These are phyloP conservation scores for Plantago major DNA, from an alignment of 257 asterid species.

Conservation along the genomic window DNA sequence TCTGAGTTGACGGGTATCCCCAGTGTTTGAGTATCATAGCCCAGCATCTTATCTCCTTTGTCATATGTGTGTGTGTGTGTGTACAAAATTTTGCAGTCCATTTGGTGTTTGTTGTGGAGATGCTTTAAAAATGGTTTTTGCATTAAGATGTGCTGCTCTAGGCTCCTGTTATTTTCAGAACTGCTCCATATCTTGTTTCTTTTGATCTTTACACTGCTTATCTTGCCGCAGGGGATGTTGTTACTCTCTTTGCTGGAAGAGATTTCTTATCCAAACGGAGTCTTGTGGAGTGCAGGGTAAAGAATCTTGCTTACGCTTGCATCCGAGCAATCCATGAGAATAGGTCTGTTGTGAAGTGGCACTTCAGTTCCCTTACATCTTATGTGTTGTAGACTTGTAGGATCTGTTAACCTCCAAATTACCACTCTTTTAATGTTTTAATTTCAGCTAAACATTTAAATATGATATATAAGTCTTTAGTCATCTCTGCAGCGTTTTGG, in stretches of 20 bases:
- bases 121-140: conserved; percentile 3
- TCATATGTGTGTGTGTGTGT: too few relatives aligned
- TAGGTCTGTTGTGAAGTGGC: conserved; percentile 46
- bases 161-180: background rate
- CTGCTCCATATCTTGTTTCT: background rate
- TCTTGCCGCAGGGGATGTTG: conserved; percentile 50
- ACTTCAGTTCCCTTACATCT: background rate
- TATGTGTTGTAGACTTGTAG: conserved; percentile 9
- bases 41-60: too few relatives aligned
- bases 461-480: too few relatives aligned
- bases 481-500: too few relatives aligned
- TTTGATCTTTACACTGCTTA: conserved; percentile 11
- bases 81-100: too few relatives aligned
- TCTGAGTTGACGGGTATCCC: background rate
- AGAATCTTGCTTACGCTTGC: conserved; percentile 62
- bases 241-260: conserved; percentile 57
- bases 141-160: conserved; percentile 1
- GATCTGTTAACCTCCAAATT: conserved; percentile 10
- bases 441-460: too few relatives aligned
- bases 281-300: conserved; percentile 79
- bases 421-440: conserved; percentile 4
- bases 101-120: conserved; percentile 1
- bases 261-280: conserved; percentile 49
- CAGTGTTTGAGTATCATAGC: too few relatives aligned
- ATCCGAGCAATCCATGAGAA: conserved; percentile 64